Percentiles rank a stretch among this genome's conserved stretches.
Evolutionary conservation across 1,284 basidiomycete species (phyloP).

Genomic region (Cryptococcus sp.): DNA sequence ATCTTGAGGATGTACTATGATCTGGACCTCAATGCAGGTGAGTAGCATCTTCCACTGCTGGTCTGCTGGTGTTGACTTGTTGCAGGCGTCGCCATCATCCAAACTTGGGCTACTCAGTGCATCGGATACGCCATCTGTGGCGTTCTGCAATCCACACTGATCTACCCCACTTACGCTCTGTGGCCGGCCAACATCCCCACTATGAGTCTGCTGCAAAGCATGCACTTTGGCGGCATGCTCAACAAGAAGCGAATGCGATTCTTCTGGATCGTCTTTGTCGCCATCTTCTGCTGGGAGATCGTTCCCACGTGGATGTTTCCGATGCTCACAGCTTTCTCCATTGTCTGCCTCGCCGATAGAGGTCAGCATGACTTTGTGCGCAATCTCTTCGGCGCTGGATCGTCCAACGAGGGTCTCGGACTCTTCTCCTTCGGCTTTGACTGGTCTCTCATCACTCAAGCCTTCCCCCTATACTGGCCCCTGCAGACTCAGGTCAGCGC

Average conservation of each 20-base stretch:
- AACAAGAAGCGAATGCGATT: slow-evolving; percentile 59
- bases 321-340: slow-evolving; percentile 58
- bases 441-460: slow-evolving; percentile 64
- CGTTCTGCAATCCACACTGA: slow-evolving; percentile 61
- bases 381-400: slow-evolving; percentile 63
- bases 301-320: slow-evolving; percentile 27
- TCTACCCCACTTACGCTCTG: slow-evolving; percentile 64
- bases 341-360: slow-evolving; percentile 64
- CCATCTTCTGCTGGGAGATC: slow-evolving; percentile 58
- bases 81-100: slow-evolving; percentile 58
- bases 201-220: slow-evolving; percentile 62
- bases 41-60: neutral
- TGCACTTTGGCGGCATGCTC: slow-evolving; percentile 59
- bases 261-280: slow-evolving; percentile 62
- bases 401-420: slow-evolving; percentile 61
- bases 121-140: slow-evolving; percentile 67
- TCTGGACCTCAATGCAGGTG: slow-evolving; percentile 59
- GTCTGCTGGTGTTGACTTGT: neutral
- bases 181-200: slow-evolving; percentile 48
- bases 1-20: slow-evolving; percentile 66
- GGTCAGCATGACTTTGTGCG: slow-evolving; percentile 58
- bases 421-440: slow-evolving; percentile 61
- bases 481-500: slow-evolving; percentile 56
- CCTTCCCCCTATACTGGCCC: slow-evolving; percentile 59
- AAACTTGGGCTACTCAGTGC: slow-evolving; percentile 65